phyloP scores from a whole-genome alignment of 192 early-diverging fungal species.

The Linnemannia exigua region DNA sequence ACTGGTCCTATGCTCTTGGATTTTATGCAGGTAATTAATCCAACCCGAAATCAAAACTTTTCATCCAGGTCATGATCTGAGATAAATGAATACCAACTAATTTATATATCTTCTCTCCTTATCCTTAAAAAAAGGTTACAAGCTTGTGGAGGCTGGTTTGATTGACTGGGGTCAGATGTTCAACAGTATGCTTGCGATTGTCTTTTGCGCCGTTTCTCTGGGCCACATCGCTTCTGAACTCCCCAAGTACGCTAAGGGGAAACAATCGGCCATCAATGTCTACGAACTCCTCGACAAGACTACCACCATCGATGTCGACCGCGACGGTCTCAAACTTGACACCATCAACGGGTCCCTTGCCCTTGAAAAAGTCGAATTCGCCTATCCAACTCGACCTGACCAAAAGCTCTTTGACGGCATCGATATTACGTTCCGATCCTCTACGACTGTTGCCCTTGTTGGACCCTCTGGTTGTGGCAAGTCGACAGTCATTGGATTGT shows the following conservation, averaged over 20 bases:
- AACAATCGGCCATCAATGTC: slow-evolving; percentile 66
- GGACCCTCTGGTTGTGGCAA: slow-evolving; percentile 82
- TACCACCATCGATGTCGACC: slow-evolving; percentile 60
- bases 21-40: slow-evolving; percentile 61
- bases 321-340: slow-evolving; percentile 47
- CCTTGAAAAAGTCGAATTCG: slow-evolving; percentile 56
- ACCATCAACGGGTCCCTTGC: slow-evolving; percentile 43
- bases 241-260: slow-evolving; percentile 74
- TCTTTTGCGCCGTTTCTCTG: slow-evolving; percentile 52
- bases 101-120: background rate
- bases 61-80: no score
- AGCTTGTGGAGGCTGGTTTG: slow-evolving; percentile 43
- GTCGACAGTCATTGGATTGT: slow-evolving; percentile 72
- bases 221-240: slow-evolving; percentile 56
- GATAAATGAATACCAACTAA: background rate
- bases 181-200: slow-evolving; percentile 52
- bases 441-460: slow-evolving; percentile 83
- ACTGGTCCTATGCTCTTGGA: slow-evolving; percentile 65
- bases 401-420: slow-evolving; percentile 71
- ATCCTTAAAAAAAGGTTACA: slow-evolving; percentile 31
- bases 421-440: slow-evolving; percentile 67
- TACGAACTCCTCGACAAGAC: slow-evolving; percentile 64
- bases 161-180: slow-evolving; percentile 37
- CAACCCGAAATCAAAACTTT: background rate
- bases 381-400: slow-evolving; percentile 74